Conservation (phyloP, 108 stramenopile genomes). For the Nitzschia sp. region DNA sequence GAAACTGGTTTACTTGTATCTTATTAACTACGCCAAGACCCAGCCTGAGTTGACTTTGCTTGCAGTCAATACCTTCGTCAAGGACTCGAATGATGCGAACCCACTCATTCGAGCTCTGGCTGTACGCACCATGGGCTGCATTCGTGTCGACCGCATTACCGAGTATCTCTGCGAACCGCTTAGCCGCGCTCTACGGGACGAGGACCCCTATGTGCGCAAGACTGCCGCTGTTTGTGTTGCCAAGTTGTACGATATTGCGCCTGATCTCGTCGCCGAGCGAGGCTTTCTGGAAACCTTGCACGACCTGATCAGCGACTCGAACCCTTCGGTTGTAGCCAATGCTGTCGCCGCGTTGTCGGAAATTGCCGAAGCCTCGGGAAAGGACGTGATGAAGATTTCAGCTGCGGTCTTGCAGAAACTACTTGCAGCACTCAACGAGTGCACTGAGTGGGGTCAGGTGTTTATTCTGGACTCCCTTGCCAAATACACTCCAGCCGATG, state of each 20-base stretch:
- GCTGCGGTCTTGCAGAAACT: conserved; percentile 95
- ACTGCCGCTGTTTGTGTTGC: conserved; percentile 99
- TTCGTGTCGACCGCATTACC: conserved; percentile 99
- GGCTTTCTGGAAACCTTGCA: conserved; percentile 96
- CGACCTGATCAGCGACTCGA: conserved; percentile 95
- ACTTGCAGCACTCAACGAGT: conserved; percentile 98
- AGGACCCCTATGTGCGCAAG: conserved; percentile 98
- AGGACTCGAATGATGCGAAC: conserved; percentile 97
- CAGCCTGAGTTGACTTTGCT: conserved; percentile 97
- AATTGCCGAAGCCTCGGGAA: conserved; percentile 94
- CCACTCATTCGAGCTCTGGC: conserved; percentile 99
- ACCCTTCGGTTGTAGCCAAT: conserved; percentile 99
- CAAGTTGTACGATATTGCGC: conserved; percentile 98
- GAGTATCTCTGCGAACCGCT: conserved; percentile 99
- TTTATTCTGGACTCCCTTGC: conserved; percentile 97
- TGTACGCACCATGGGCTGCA: conserved; percentile 99
- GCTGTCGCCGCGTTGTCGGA: conserved; percentile 98
- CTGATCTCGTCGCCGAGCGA: conserved; percentile 94
- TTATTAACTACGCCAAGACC: conserved; percentile 99
- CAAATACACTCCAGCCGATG: conserved; percentile 93
- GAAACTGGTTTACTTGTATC: conserved; percentile 98
- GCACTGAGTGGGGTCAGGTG: conserved; percentile 99
- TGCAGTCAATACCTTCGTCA: conserved; percentile 99
- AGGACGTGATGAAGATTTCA: conserved; percentile 94
- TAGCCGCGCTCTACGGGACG: conserved; percentile 89